Percentiles rank a stretch among this genome's conserved stretches.
phyloP scores from a whole-genome alignment of 1,284 basidiomycete genomes.

The Apiotrichum sp. region DNA sequence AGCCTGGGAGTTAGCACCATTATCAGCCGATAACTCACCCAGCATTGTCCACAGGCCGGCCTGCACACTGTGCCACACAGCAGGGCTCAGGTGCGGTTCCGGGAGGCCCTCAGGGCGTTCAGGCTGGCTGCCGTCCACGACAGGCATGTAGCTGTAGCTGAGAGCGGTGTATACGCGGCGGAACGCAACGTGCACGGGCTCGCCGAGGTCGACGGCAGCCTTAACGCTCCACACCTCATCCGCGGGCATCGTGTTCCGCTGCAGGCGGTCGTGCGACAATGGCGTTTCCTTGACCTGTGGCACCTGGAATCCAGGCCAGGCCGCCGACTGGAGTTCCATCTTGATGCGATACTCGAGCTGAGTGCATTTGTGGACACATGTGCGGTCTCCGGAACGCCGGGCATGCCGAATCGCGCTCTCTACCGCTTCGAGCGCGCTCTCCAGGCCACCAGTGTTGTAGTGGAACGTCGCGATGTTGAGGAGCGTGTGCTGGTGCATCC shows the following conservation, averaged over 20 bases:
- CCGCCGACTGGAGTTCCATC: conserved; percentile 15
- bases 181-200: conserved; percentile 38
- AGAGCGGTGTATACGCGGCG: conserved; percentile 33
- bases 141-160: conserved; percentile 3
- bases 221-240: conserved; percentile 43
- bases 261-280: conserved; percentile 19
- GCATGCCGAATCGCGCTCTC: conserved; percentile 44
- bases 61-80: conserved; percentile 36
- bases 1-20: conserved; percentile 17
- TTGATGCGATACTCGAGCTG: conserved; percentile 26
- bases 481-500: conserved; percentile 42
- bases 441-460: conserved; percentile 38
- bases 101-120: conserved; percentile 10
- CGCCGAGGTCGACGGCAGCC: conserved; percentile 41
- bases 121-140: neutral
- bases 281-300: conserved; percentile 19
- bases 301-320: conserved; percentile 14
- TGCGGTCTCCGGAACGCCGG: conserved; percentile 35
- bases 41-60: conserved; percentile 34
- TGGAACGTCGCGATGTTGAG: conserved; percentile 44
- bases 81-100: conserved; percentile 21
- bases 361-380: conserved; percentile 40
- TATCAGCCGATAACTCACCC: conserved; percentile 13
- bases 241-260: conserved; percentile 24
- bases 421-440: conserved; percentile 33